Conservation (phyloP, 257 asterid species). For the Nemophila menziesii region DNA sequence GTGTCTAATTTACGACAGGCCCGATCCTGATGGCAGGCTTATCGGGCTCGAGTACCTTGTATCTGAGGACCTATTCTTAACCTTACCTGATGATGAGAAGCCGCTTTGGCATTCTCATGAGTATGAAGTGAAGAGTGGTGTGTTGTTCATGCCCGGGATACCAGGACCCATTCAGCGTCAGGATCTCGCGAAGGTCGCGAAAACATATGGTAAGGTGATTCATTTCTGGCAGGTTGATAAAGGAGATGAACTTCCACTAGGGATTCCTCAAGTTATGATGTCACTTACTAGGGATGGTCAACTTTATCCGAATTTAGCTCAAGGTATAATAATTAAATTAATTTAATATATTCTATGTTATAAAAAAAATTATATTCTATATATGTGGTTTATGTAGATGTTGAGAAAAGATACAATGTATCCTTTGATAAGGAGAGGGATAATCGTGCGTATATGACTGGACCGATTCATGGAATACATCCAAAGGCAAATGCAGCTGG, state of each 20-base stretch:
- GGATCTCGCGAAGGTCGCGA: constrained; percentile 49
- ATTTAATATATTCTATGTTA: not conserved
- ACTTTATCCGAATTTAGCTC: constrained; percentile 42
- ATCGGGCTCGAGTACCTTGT: constrained; percentile 71
- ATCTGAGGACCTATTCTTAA: constrained; percentile 44
- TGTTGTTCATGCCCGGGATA: constrained; percentile 61
- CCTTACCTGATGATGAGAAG: constrained; percentile 76
- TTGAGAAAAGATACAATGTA: constrained; percentile 39
- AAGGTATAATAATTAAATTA: constrained; percentile 25
- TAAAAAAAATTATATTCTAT: too few species aligned
- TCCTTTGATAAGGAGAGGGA: constrained; percentile 48
- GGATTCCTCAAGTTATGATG: constrained; percentile 84
- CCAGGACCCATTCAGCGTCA: constrained; percentile 62
- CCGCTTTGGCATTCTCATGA: constrained; percentile 77
- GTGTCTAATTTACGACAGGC: constrained; percentile 68
- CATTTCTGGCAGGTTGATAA: constrained; percentile 92
- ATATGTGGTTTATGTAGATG: constrained; percentile 21
- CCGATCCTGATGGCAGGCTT: constrained; percentile 49
- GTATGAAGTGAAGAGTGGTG: constrained; percentile 81
- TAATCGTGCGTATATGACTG: constrained; percentile 43
- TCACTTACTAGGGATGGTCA: constrained; percentile 82
- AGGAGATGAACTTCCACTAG: constrained; percentile 63
- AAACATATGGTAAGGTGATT: constrained; percentile 61
- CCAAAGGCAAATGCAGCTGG: constrained; percentile 69
- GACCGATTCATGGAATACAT: constrained; percentile 54